These are phyloP conservation scores for Bruguiera gymnorhiza DNA, from an alignment of 345 rosid genomes.

Conservation along the genomic window DNA sequence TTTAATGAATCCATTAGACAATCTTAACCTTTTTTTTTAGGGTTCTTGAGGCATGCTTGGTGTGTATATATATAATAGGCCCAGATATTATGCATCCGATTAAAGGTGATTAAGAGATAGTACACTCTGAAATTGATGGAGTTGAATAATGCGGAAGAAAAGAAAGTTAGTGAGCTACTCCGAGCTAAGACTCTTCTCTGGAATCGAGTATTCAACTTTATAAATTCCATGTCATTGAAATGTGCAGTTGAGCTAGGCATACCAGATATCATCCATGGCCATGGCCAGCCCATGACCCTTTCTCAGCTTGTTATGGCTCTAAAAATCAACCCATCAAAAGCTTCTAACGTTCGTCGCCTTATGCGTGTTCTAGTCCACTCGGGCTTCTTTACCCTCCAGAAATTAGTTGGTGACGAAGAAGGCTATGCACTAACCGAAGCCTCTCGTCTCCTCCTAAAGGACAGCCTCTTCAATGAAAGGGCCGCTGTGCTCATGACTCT, in stretches of 20 bases:
- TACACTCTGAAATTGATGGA: not conserved
- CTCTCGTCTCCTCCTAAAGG: not conserved
- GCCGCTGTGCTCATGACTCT: not conserved
- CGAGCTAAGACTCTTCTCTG: constrained; percentile 34
- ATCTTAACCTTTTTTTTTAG: too few relatives aligned
- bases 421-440: not conserved
- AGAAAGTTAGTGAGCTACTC: constrained; percentile 2
- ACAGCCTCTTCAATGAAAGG: not conserved
- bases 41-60: too few relatives aligned
- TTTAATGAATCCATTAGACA: too few relatives aligned
- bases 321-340: constrained; percentile 20
- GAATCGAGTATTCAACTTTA: constrained; percentile 17
- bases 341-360: constrained; percentile 21
- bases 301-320: constrained; percentile 23
- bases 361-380: constrained; percentile 39
- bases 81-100: too few relatives aligned
- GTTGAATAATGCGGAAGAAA: not conserved
- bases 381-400: constrained; percentile 26
- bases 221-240: constrained; percentile 39
- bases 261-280: constrained; percentile 39
- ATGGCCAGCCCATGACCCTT: constrained; percentile 36
- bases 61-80: too few relatives aligned
- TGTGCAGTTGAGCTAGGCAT: constrained; percentile 39
- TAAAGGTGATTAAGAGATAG: too few relatives aligned
- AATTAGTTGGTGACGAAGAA: not conserved